Evolutionary conservation across 441 rosid genomes (phyloP).

Genomic region (Eutrema salsugineum): DNA sequence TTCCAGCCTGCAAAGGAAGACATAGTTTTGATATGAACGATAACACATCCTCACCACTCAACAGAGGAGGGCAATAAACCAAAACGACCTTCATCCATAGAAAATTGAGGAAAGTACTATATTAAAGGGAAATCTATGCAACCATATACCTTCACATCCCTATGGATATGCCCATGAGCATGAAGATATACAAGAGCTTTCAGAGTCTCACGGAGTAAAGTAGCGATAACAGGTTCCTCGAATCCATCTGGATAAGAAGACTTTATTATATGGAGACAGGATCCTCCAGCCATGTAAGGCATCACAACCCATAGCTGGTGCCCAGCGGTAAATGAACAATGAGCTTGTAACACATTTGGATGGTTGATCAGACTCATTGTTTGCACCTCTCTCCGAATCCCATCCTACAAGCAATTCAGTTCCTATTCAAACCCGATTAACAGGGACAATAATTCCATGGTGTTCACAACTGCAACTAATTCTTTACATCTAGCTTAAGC

Average conservation of each 20-base stretch:
- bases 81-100: constrained; percentile 5
- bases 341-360: constrained; percentile 88
- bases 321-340: constrained; percentile 90
- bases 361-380: constrained; percentile 93
- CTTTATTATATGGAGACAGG: constrained; percentile 97
- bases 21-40: constrained; percentile 3
- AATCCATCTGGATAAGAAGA: constrained; percentile 85
- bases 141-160: constrained; percentile 88
- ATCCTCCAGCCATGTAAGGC: constrained; percentile 99
- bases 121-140: constrained; percentile 6
- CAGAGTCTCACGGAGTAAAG: constrained; percentile 84
- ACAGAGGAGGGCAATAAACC: not conserved
- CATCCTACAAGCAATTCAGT: constrained; percentile 61
- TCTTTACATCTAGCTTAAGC: constrained; percentile 9
- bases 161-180: constrained; percentile 92
- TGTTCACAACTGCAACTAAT: not conserved
- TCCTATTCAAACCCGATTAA: constrained; percentile 12
- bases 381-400: constrained; percentile 95
- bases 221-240: constrained; percentile 91
- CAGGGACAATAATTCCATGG: not conserved
- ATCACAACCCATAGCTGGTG: constrained; percentile 97
- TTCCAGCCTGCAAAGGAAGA: constrained; percentile 75
- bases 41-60: not conserved
- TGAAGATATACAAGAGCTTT: constrained; percentile 98
- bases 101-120: not conserved